These are phyloP conservation scores for Dillenia suffruticosa DNA, from an alignment of 164 flowering plant genomes.

Conservation along the genomic window DNA sequence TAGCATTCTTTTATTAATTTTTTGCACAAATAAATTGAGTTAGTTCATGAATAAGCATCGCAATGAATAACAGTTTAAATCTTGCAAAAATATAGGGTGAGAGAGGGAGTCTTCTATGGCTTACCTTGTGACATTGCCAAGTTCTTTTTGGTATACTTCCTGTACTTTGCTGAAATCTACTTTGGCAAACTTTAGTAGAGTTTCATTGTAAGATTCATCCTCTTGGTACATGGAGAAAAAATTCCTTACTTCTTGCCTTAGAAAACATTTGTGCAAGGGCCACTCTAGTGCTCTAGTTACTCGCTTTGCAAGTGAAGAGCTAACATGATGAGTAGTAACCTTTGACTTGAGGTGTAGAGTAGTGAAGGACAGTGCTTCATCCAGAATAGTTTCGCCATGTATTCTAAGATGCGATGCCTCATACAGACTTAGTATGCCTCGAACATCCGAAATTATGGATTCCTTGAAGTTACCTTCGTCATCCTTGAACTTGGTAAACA, in stretches of 20 bases:
- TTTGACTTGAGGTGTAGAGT: constrained; percentile 17
- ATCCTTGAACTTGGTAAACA: constrained; percentile 38
- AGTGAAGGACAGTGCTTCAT: constrained; percentile 41
- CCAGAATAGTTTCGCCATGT: constrained; percentile 46
- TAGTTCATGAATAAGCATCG: too few relatives aligned
- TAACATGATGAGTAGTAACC: neutral
- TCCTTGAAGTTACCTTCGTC: constrained; percentile 30
- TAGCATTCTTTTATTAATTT: too few relatives aligned
- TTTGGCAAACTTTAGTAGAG: constrained; percentile 39
- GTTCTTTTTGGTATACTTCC: constrained; percentile 32
- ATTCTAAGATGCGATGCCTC: constrained; percentile 41
- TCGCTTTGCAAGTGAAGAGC: constrained; percentile 16
- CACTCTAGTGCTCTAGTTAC: constrained; percentile 27
- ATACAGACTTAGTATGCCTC: constrained; percentile 45
- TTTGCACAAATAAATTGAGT: too few relatives aligned
- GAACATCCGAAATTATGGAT: constrained; percentile 14
- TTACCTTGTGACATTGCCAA: constrained; percentile 28
- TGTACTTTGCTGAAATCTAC: constrained; percentile 56
- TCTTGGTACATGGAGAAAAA: constrained; percentile 31
- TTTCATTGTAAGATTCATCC: constrained; percentile 15
- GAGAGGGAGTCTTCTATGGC: neutral
- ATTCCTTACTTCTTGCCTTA: constrained; percentile 30
- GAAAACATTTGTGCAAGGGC: constrained; percentile 28
- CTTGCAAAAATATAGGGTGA: too few relatives aligned
- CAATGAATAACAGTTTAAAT: too few relatives aligned